Conservation (phyloP, 768 basidiomycete genomes). For the Termitomyces sp. region DNA sequence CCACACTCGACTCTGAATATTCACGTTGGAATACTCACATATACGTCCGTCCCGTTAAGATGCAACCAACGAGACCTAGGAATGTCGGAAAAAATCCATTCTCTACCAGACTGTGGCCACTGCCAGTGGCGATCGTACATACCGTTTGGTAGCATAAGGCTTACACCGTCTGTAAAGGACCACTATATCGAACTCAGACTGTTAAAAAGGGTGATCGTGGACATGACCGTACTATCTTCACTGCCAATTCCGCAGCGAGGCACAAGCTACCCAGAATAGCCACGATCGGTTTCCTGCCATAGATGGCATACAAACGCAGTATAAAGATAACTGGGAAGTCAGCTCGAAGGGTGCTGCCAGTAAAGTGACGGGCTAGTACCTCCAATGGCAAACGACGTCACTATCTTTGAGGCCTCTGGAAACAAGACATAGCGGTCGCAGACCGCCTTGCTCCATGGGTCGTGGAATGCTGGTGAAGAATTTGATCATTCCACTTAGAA, state of each 20-base stretch:
- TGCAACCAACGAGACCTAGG: conserved; percentile 28
- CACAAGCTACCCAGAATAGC: conserved; percentile 15
- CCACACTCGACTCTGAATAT: too few relatives aligned
- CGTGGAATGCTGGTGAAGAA: not conserved
- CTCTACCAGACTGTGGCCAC: too few relatives aligned
- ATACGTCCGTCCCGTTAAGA: conserved; percentile 15
- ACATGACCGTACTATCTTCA: conserved; percentile 27
- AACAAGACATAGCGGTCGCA: conserved; percentile 29
- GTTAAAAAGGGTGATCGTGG: too few relatives aligned
- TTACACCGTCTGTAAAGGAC: conserved; percentile 28
- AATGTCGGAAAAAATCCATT: too few relatives aligned
- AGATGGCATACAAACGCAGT: conserved; percentile 20
- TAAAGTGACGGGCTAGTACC: conserved; percentile 13
- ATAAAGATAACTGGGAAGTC: conserved; percentile 2
- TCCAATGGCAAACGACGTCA: conserved; percentile 26
- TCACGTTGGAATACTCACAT: not conserved
- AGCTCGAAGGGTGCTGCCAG: not conserved
- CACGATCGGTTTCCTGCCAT: conserved; percentile 16
- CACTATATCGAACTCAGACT: not conserved
- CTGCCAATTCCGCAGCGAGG: conserved; percentile 19
- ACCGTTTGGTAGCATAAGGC: conserved; percentile 23
- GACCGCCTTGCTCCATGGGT: conserved; percentile 24
- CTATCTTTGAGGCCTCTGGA: conserved; percentile 28
- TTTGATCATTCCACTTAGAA: too few relatives aligned
- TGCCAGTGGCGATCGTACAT: too few relatives aligned